Base-by-base conservation (phyloP, 768 basidiomycete species). In the Piloderma croceum region DNA sequence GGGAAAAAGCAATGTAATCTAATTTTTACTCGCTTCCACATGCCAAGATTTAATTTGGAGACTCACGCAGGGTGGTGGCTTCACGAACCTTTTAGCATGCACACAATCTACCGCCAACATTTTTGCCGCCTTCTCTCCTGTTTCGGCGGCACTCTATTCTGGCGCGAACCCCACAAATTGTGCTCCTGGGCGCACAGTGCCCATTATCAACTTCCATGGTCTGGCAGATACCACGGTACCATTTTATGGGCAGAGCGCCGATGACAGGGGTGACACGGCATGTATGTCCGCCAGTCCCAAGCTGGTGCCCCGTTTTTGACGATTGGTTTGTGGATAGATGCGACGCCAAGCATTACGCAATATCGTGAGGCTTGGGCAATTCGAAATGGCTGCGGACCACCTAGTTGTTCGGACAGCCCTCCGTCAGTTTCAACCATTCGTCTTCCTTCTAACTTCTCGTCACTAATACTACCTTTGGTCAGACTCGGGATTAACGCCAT, bases 101-200 rank as follows among this genome's bases (percentile, higher is more conserved):
- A 39, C 48, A 19, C 17, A 27, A 2, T 32, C 31, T 5, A 48
- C 31, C 2, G 46, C 40, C 7, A 19, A 25, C 24, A 29, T 13
- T 21, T 47, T 53, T 19, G 50, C 50, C 7, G 51, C 51, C n/a
- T 52, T 52, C 25, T 48, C 51, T 6, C 39, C 46, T 20, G 48
- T 52, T n/a, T 52, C 51, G 2, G 32, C 43, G n/a, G 49, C 51
- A 18, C 41, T 52, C 13, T 52, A 52, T 31, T 31, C 24, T 22
- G 43, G 48, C 22, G 41, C 48, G 2, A 34, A 35, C 24, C 51
- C 51, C 6, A 7, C 13, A 20, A 15, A 15, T 15, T 45, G 49
- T 31, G 25, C 38, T 9, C 48, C 49, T 3, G 38, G 42, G 17
- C 48, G 49, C 13, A 21, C 19, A 6, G 39, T 50, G 13, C 51